A percentile compares a stretch with the other conserved stretches of the same genome.
These are phyloP conservation scores for Artemisia argyi DNA, from an alignment of 129 eudicot genomes.

Conservation along the genomic window DNA sequence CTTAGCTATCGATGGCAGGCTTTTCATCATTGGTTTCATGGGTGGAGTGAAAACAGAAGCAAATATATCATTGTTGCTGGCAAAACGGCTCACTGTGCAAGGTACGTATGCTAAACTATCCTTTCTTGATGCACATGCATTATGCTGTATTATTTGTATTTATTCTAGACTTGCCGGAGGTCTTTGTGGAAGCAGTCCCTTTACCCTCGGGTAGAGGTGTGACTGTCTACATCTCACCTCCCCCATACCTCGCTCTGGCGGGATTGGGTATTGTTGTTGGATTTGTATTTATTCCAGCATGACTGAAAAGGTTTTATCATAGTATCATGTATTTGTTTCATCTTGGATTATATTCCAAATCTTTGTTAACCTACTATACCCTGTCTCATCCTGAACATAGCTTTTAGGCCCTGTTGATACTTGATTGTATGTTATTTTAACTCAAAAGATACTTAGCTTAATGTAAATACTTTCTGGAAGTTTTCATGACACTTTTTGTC, in stretches of 20 bases:
- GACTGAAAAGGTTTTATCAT: not conserved
- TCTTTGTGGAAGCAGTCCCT: no score
- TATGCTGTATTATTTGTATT: not conserved
- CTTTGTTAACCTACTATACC: not conserved
- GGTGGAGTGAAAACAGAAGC: slow-evolving; percentile 72
- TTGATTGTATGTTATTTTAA: not conserved
- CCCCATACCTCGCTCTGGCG: no score
- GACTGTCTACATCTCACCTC: no score
- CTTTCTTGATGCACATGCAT: slow-evolving; percentile 16
- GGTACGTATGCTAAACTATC: slow-evolving; percentile 40
- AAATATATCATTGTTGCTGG: slow-evolving; percentile 55
- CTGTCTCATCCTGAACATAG: not conserved
- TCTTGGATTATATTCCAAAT: not conserved
- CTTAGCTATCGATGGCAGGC: slow-evolving; percentile 85
- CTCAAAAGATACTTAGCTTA: not conserved
- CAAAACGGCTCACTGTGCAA: slow-evolving; percentile 91
- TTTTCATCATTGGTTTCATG: slow-evolving; percentile 88
- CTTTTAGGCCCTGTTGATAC: not conserved
- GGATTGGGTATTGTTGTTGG: no score
- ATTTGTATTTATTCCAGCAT: not conserved
- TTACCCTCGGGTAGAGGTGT: no score
- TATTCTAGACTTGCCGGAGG: not conserved
- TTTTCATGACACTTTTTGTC: not conserved
- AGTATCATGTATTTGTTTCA: not conserved
- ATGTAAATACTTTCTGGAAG: not conserved